Conservation (phyloP, 305 asterid species). For the Rubia tinctorum region DNA sequence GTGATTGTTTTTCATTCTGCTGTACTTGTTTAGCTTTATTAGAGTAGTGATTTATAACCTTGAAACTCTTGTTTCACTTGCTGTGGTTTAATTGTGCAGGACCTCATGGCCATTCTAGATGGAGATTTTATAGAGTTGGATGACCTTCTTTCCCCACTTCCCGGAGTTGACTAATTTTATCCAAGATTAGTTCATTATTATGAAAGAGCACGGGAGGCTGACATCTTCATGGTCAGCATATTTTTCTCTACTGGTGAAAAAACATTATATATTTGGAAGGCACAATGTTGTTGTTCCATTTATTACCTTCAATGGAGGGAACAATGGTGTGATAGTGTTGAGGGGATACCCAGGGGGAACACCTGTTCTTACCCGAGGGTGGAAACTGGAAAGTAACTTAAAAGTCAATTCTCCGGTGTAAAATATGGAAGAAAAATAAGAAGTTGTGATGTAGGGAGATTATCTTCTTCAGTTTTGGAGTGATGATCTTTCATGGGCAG, state of each 20-base stretch:
- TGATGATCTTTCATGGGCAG: conserved; percentile 8
- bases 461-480: conserved; percentile 5
- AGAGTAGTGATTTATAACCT: neutral
- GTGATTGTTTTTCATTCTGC: neutral
- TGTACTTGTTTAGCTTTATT: neutral
- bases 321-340: neutral
- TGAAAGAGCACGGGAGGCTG: neutral
- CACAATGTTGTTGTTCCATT: neutral
- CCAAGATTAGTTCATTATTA: neutral
- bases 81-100: conserved; percentile 23
- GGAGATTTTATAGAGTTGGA: conserved; percentile 40
- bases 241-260: no score
- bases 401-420: neutral
- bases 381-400: neutral
- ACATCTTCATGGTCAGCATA: neutral
- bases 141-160: conserved; percentile 33
- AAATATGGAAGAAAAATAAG: neutral
- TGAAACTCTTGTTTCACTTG: neutral
- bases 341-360: neutral
- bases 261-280: neutral
- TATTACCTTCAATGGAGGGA: conserved; percentile 5
- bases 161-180: conserved; percentile 23
- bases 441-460: neutral
- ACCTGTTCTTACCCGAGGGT: neutral
- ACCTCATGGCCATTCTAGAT: conserved; percentile 20